Evolutionary conservation across 345 rosid genomes (phyloP).

Genomic region (Hevea brasiliensis): DNA sequence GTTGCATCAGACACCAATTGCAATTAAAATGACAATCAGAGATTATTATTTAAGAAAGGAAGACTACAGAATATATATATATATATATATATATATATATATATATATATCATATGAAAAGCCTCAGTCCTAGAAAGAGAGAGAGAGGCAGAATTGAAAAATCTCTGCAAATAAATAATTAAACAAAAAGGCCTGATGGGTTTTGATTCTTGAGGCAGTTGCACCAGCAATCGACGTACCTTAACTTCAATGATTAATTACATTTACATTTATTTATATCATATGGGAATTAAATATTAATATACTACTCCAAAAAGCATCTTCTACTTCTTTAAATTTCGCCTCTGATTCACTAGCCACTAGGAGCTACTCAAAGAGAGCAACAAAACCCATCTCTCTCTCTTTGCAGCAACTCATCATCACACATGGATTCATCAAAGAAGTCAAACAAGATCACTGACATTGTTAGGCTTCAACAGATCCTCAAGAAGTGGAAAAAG

Average conservation of each 20-base stretch:
- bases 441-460: constrained; percentile 31
- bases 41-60: too few species aligned
- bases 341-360: background rate
- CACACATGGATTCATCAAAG: constrained; percentile 8
- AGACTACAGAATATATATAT: too few species aligned
- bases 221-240: constrained; percentile 12
- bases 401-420: background rate
- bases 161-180: too few species aligned
- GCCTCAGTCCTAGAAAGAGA: too few species aligned
- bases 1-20: constrained; percentile 17
- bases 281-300: constrained; percentile 2
- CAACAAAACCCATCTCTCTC: background rate
- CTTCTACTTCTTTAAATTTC: background rate
- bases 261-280: background rate
- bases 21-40: background rate
- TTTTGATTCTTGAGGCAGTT: constrained; percentile 10
- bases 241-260: constrained; percentile 8
- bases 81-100: too few species aligned
- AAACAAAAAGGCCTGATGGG: background rate
- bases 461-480: constrained; percentile 31
- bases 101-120: too few species aligned
- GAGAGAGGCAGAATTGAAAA: background rate
- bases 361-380: too few species aligned
- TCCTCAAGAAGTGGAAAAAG: constrained; percentile 32
- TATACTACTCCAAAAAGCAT: background rate